Conservation (phyloP, 2,329 filamentous ascomycete genomes). For the Venturia carpophila region DNA sequence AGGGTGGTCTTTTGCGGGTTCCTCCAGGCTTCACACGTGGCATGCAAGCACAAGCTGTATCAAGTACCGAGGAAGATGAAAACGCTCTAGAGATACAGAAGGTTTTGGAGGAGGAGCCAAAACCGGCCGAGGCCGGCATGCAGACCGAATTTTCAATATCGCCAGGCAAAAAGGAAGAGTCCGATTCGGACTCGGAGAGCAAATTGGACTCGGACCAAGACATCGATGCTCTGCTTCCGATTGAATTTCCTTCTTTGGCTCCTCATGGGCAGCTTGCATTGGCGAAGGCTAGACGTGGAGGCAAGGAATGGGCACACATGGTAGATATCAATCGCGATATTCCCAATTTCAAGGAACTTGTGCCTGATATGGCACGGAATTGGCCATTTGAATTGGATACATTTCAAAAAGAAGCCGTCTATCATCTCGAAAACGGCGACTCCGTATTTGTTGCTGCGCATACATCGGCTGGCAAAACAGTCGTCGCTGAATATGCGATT, state of each 20-base stretch:
- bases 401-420: slow-evolving; percentile 97
- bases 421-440: slow-evolving; percentile 91
- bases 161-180: slow-evolving; percentile 33
- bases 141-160: slow-evolving; percentile 24
- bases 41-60: slow-evolving; percentile 60
- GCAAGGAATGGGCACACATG: slow-evolving; percentile 95
- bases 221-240: slow-evolving; percentile 79
- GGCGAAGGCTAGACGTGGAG: slow-evolving; percentile 63
- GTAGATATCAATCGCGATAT: slow-evolving; percentile 91
- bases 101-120: slow-evolving; percentile 46
- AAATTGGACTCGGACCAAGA: slow-evolving; percentile 45
- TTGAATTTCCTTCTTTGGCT: slow-evolving; percentile 88
- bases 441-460: slow-evolving; percentile 97
- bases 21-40: slow-evolving; percentile 78
- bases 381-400: slow-evolving; percentile 98
- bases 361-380: slow-evolving; percentile 90
- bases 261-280: slow-evolving; percentile 70
- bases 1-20: slow-evolving; percentile 69
- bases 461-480: slow-evolving; percentile 95
- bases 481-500: slow-evolving; percentile 96
- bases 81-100: slow-evolving; percentile 64
- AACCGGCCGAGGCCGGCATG: slow-evolving; percentile 18
- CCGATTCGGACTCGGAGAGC: slow-evolving; percentile 37
- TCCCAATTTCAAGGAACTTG: slow-evolving; percentile 85
- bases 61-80: slow-evolving; percentile 46